These are phyloP conservation scores for Amaranthus tricolor DNA, from an alignment of 179 eudicot species.

Conservation along the genomic window DNA sequence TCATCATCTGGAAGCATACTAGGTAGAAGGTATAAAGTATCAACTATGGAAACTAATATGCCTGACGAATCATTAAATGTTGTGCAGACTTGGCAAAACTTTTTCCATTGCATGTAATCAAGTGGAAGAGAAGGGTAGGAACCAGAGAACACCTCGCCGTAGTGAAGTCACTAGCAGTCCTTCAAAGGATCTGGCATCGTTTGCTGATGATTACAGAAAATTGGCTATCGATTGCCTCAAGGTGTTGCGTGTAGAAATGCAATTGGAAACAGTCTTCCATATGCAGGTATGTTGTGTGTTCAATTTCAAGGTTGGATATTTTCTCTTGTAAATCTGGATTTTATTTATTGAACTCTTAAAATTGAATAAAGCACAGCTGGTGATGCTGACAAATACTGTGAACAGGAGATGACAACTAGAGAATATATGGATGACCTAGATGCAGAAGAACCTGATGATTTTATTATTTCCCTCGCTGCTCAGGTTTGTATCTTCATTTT, in stretches of 20 bases:
- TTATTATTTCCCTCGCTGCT: constrained; percentile 81
- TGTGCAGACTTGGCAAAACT: constrained; percentile 75
- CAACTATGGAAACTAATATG: constrained; percentile 21
- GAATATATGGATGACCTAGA: constrained; percentile 96
- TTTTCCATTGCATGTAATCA: constrained; percentile 57
- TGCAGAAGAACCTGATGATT: constrained; percentile 99
- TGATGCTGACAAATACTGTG: constrained; percentile 24
- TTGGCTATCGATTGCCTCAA: constrained; percentile 95
- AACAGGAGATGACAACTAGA: constrained; percentile 82
- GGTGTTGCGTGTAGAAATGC: constrained; percentile 98
- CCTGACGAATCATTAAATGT: constrained; percentile 21
- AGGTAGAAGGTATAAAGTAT: background rate
- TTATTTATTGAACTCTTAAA: constrained; percentile 11
- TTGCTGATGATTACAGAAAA: constrained; percentile 93
- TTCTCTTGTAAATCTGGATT: background rate
- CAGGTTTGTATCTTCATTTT: constrained; percentile 48
- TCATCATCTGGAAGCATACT: background rate
- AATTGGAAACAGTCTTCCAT: constrained; percentile 87
- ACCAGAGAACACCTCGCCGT: constrained; percentile 48
- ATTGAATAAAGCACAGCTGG: constrained; percentile 4
- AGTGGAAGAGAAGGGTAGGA: constrained; percentile 48
- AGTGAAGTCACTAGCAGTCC: constrained; percentile 50
- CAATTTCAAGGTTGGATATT: constrained; percentile 3
- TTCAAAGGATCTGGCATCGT: constrained; percentile 73
- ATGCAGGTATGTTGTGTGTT: constrained; percentile 67